These are phyloP conservation scores for Jamesozyma jinghongensis DNA, from an alignment of 805 yeast genomes.

Conservation along the genomic window DNA sequence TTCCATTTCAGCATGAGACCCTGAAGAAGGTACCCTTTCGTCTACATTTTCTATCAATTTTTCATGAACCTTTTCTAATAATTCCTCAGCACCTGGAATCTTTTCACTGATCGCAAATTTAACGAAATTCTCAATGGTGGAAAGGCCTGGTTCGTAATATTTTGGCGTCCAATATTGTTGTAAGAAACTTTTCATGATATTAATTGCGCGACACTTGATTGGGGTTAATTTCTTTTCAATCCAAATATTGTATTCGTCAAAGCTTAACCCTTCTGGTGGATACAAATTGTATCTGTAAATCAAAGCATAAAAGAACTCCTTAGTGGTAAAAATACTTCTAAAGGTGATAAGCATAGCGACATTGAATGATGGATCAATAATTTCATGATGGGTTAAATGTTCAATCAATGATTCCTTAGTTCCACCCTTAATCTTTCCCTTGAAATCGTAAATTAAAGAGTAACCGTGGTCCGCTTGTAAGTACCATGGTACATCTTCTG, in stretches of 20 bases:
- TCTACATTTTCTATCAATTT: constrained; percentile 29
- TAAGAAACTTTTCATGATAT: constrained; percentile 55
- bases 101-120: constrained; percentile 33
- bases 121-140: constrained; percentile 35
- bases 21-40: background rate
- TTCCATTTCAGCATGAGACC: background rate
- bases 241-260: constrained; percentile 76
- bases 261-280: constrained; percentile 83
- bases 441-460: constrained; percentile 51
- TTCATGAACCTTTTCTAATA: constrained; percentile 33
- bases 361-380: constrained; percentile 53
- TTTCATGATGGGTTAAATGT: constrained; percentile 67
- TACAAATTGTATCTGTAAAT: constrained; percentile 56
- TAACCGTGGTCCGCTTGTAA: constrained; percentile 58
- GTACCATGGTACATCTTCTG: constrained; percentile 54
- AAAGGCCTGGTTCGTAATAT: constrained; percentile 41
- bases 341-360: constrained; percentile 67
- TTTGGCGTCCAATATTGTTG: constrained; percentile 62
- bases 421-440: constrained; percentile 76
- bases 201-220: constrained; percentile 55
- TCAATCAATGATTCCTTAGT: constrained; percentile 68
- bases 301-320: constrained; percentile 49
- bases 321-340: constrained; percentile 60
- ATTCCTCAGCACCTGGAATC: constrained; percentile 37
- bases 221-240: constrained; percentile 58